Base-by-base conservation (phyloP, 257 asterid genomes). In the Verbena officinalis region DNA sequence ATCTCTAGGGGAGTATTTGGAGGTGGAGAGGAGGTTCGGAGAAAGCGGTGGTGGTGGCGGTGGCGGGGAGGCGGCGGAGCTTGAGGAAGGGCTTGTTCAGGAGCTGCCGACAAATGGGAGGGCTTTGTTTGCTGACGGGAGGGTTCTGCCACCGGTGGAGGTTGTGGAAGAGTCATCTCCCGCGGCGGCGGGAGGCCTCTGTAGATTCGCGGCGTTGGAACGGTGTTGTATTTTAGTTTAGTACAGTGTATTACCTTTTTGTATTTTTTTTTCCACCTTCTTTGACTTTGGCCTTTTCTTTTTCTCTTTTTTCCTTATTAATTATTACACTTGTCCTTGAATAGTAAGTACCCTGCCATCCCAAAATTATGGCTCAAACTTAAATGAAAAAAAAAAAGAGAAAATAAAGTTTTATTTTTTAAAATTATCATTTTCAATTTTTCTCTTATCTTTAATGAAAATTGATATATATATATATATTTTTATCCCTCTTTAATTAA, bases 21-120 rank as follows among this genome's bases (percentile, higher is more conserved):
- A 82, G 76, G 96, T 86, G 39, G 99, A 93, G 74, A 67, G 99
- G 78, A 81, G 96, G 62, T 87, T 83, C n/a, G 91, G 88, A 0
- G 89, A 83, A n/a, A n/a, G n/a, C n/a, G n/a, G n/a, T 69, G 84
- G 81, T 33, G 74, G 72, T 3, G 87, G 1, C 40, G 40, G 4
- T 1, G 40, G 11, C 40, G 40, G 40, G 1, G 40, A 78, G 27
- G 82, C 82, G 74, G 90, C 71, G 80, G 96, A 86, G 84, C 77
- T 88, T 7, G 96, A 88, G 42, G 89, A 91, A 70, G 90, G 95
- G 16, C 45, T 88, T 16, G 86, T 77, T 46, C 74, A 64, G 60
- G 81, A 75, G 55, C 57, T 64, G 65, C 81, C 89, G 19, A 70
- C 70, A 4, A 83, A 87, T 59, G 94, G 91, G 45, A 45, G 97